phyloP scores from a whole-genome alignment of 306 rosid species.

The Arachis stenosperma region DNA sequence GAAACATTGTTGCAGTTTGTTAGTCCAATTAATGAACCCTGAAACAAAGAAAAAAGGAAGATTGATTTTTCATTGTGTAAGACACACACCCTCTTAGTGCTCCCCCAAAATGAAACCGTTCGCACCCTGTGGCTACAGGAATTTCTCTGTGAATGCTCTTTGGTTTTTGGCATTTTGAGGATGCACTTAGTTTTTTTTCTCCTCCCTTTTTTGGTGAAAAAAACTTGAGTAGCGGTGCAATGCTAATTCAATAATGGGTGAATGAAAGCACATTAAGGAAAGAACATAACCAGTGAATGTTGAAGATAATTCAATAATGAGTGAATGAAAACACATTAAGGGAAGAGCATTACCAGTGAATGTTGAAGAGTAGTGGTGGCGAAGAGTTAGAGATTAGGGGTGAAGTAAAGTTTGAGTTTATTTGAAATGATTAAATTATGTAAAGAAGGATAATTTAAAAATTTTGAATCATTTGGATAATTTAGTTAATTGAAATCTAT shows the following conservation, averaged over 20 bases:
- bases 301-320: too few relatives aligned
- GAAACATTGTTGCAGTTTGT: slow-evolving; percentile 31
- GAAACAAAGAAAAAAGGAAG: slow-evolving; percentile 64
- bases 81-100: slow-evolving; percentile 40
- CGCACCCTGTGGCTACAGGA: slow-evolving; percentile 49
- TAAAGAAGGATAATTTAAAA: too few relatives aligned
- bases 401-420: too few relatives aligned
- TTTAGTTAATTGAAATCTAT: too few relatives aligned
- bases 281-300: slow-evolving; percentile 2
- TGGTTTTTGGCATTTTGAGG: slow-evolving; percentile 29
- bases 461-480: too few relatives aligned
- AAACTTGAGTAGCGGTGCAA: background rate
- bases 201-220: background rate
- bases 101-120: slow-evolving; percentile 53
- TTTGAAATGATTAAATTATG: too few relatives aligned
- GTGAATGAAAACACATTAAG: too few relatives aligned
- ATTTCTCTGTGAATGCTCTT: slow-evolving; percentile 40
- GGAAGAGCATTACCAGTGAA: too few relatives aligned
- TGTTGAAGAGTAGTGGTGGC: too few relatives aligned
- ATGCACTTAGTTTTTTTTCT: slow-evolving; percentile 14
- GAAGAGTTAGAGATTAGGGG: too few relatives aligned
- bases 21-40: slow-evolving; percentile 34
- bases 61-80: slow-evolving; percentile 49
- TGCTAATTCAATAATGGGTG: background rate
- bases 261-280: background rate